phyloP scores from a whole-genome alignment of 306 rosid species.

The Pterocarpus macrocarpus region DNA sequence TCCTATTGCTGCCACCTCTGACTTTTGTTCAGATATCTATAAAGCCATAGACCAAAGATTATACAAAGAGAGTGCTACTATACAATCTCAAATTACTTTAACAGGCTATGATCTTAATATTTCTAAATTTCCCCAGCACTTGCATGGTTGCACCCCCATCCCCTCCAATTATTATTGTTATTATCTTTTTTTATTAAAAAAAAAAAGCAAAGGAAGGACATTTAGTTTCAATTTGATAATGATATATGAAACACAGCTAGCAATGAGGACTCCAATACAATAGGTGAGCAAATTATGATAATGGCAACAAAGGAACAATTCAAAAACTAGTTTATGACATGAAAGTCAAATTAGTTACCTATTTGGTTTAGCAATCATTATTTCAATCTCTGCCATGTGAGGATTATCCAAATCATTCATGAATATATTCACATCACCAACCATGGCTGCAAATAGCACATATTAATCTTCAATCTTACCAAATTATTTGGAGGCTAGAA shows the following conservation, averaged over 20 bases:
- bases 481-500: conserved; percentile 10
- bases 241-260: neutral
- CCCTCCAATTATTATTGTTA: neutral
- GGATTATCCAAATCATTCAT: conserved; percentile 83
- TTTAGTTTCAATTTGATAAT: neutral
- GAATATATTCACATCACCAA: conserved; percentile 94
- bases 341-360: conserved; percentile 62
- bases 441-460: conserved; percentile 74
- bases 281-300: neutral
- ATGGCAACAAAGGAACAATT: neutral
- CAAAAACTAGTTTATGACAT: conserved; percentile 35
- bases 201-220: neutral
- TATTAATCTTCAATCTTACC: conserved; percentile 35
- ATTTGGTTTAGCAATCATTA: conserved; percentile 89
- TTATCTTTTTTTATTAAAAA: neutral
- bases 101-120: neutral
- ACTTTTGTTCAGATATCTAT: conserved; percentile 1
- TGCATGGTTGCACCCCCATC: too few relatives aligned
- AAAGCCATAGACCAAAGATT: too few relatives aligned
- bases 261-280: neutral
- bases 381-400: conserved; percentile 84
- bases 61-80: too few relatives aligned
- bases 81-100: conserved; percentile 5
- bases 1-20: neutral
- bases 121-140: conserved; percentile 15